Conservation (phyloP, 208 protist species). For the Acanthamoeba castellanii region DNA sequence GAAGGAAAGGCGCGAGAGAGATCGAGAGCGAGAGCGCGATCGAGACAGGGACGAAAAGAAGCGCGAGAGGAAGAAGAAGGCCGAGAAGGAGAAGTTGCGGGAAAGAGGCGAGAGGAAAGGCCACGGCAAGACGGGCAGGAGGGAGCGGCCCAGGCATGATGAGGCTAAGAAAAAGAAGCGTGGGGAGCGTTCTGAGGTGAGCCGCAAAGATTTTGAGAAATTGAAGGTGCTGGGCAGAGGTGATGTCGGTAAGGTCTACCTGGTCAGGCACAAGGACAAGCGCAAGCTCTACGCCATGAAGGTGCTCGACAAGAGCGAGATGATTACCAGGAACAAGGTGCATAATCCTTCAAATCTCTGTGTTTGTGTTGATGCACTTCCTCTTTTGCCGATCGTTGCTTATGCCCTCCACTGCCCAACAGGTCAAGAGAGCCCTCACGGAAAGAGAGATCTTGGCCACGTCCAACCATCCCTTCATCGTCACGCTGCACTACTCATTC, state of each 20-base stretch:
- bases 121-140: background rate
- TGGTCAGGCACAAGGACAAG: constrained; percentile 93
- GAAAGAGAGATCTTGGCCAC: constrained; percentile 86
- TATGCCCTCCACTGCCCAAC: background rate
- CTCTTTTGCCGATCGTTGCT: background rate
- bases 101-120: constrained; percentile 16
- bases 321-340: constrained; percentile 85
- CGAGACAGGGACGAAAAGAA: constrained; percentile 23
- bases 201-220: constrained; percentile 91
- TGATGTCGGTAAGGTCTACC: constrained; percentile 96
- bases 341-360: background rate
- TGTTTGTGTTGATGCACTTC: background rate
- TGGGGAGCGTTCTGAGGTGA: background rate
- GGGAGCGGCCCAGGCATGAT: background rate
- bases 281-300: constrained; percentile 93
- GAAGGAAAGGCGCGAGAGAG: constrained; percentile 57
- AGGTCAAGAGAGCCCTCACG: constrained; percentile 86
- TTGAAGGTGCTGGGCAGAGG: constrained; percentile 94
- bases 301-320: constrained; percentile 87
- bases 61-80: constrained; percentile 1
- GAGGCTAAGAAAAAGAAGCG: background rate
- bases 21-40: background rate
- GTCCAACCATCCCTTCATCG: constrained; percentile 86
- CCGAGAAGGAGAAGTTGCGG: background rate
- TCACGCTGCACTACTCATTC: constrained; percentile 86